Evolutionary conservation across 2,329 filamentous ascomycete genomes (phyloP).

Genomic region (Aspergillus sergii): DNA sequence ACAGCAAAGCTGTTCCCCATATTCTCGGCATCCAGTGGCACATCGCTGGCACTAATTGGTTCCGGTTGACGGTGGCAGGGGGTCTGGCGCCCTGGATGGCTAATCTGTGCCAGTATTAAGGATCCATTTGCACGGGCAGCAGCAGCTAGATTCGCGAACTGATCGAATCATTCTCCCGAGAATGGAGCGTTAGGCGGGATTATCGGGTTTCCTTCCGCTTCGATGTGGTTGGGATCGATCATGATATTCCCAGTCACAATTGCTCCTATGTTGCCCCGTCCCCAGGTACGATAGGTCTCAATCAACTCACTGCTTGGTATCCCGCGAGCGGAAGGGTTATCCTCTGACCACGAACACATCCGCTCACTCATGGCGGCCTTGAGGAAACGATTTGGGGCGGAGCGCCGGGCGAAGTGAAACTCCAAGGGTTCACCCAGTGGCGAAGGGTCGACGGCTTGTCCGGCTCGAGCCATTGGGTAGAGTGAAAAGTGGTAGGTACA

Average conservation of each 20-base stretch:
- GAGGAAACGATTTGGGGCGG: slow-evolving; percentile 66
- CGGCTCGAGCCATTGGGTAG: no score
- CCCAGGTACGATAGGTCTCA: slow-evolving; percentile 64
- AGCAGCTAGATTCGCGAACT: slow-evolving; percentile 59
- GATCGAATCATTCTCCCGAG: slow-evolving; percentile 61
- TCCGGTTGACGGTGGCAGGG: slow-evolving; percentile 47
- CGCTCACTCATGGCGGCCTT: slow-evolving; percentile 70
- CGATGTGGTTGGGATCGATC: slow-evolving; percentile 62
- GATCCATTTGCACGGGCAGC: slow-evolving; percentile 59
- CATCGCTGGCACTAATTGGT: slow-evolving; percentile 55
- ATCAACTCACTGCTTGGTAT: slow-evolving; percentile 56
- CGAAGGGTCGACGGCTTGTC: neutral
- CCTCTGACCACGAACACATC: slow-evolving; percentile 62
- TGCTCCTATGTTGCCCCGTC: slow-evolving; percentile 57
- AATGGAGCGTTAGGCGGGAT: slow-evolving; percentile 56
- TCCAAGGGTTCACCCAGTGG: slow-evolving; percentile 52
- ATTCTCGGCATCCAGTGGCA: slow-evolving; percentile 44
- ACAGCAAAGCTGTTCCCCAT: slow-evolving; percentile 38
- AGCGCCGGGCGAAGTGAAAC: slow-evolving; percentile 56
- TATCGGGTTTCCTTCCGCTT: slow-evolving; percentile 60
- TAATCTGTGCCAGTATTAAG: slow-evolving; percentile 63
- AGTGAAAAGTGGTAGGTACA: no score
- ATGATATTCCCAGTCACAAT: slow-evolving; percentile 67
- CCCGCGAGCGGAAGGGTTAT: slow-evolving; percentile 55
- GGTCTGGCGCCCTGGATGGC: slow-evolving; percentile 64